Percentiles rank a stretch among this genome's conserved stretches.
phyloP scores from a whole-genome alignment of 768 basidiomycete species.

The Boletus reticulatus region DNA sequence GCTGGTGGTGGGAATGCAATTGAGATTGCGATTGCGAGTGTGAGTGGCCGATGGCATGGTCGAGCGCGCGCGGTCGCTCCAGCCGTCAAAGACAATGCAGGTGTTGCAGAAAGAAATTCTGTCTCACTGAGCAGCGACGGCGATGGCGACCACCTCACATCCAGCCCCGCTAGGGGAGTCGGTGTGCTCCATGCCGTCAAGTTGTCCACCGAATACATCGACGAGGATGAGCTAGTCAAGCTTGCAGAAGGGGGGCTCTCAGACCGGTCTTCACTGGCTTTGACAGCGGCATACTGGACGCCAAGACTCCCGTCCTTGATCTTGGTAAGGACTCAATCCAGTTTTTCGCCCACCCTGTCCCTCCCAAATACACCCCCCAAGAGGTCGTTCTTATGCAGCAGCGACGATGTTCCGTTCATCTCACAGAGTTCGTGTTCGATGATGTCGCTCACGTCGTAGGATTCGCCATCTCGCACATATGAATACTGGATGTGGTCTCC shows the following conservation, averaged over 20 bases:
- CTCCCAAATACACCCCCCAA: slow-evolving; percentile 63
- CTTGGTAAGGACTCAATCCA: slow-evolving; percentile 73
- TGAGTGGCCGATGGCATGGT: slow-evolving; percentile 26
- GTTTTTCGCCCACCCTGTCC: slow-evolving; percentile 63
- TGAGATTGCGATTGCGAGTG: slow-evolving; percentile 2
- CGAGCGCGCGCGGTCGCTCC: slow-evolving; percentile 18
- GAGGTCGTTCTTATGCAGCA: slow-evolving; percentile 50
- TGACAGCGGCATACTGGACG: slow-evolving; percentile 19
- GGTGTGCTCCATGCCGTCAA: slow-evolving; percentile 20
- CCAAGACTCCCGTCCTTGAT: slow-evolving; percentile 62
- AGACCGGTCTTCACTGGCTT: slow-evolving; percentile 7
- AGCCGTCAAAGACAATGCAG: slow-evolving; percentile 18
- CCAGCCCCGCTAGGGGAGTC: slow-evolving; percentile 22
- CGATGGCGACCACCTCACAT: slow-evolving; percentile 20
- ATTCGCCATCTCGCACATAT: slow-evolving; percentile 91
- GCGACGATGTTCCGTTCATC: slow-evolving; percentile 32
- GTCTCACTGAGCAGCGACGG: slow-evolving; percentile 16
- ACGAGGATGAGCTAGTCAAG: slow-evolving; percentile 38
- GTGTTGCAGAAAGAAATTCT: slow-evolving; percentile 28
- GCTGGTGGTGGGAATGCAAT: slow-evolving; percentile 46
- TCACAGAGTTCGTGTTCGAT: slow-evolving; percentile 87
- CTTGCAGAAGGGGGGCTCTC: slow-evolving; percentile 28
- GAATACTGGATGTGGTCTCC: slow-evolving; percentile 87
- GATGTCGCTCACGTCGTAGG: slow-evolving; percentile 90
- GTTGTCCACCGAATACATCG: slow-evolving; percentile 59